These are phyloP conservation scores for Coemansia sp. DNA, from an alignment of 192 early-diverging fungal genomes.

Conservation along the genomic window DNA sequence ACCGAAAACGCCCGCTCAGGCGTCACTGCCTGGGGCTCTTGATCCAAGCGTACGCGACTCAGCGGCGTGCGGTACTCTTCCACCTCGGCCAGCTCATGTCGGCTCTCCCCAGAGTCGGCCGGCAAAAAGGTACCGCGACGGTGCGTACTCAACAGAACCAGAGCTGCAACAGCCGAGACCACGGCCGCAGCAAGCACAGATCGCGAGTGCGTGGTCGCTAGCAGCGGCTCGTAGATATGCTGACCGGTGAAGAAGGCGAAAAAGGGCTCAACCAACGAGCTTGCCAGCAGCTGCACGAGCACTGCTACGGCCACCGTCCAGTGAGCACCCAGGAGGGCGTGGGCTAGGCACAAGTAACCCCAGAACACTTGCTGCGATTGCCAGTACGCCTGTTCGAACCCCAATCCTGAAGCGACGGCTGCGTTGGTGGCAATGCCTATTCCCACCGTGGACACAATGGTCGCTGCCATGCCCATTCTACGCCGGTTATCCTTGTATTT, in stretches of 20 bases:
- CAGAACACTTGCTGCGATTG: constrained; percentile 22
- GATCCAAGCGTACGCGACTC: constrained; percentile 15
- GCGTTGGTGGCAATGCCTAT: background rate
- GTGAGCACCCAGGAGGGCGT: background rate
- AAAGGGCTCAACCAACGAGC: constrained; percentile 15
- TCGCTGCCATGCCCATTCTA: constrained; percentile 1
- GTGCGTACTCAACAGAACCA: constrained; percentile 24
- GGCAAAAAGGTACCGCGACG: constrained; percentile 27
- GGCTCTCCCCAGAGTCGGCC: background rate
- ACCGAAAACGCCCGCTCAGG: constrained; percentile 35
- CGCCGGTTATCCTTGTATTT: background rate
- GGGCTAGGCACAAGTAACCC: background rate
- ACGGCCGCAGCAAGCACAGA: background rate
- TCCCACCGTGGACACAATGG: constrained; percentile 1
- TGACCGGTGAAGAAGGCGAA: constrained; percentile 11
- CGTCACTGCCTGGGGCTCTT: constrained; percentile 28
- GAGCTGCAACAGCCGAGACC: background rate
- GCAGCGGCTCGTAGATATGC: constrained; percentile 7
- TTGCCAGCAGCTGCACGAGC: background rate
- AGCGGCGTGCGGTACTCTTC: constrained; percentile 35
- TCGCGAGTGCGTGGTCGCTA: constrained; percentile 16
- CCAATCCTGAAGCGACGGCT: background rate
- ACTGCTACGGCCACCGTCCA: background rate
- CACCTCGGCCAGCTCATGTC: background rate
- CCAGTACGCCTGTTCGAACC: constrained; percentile 25